Base-by-base conservation (phyloP, 1,139 yeast species). In the Starmera stellimalicola region DNA sequence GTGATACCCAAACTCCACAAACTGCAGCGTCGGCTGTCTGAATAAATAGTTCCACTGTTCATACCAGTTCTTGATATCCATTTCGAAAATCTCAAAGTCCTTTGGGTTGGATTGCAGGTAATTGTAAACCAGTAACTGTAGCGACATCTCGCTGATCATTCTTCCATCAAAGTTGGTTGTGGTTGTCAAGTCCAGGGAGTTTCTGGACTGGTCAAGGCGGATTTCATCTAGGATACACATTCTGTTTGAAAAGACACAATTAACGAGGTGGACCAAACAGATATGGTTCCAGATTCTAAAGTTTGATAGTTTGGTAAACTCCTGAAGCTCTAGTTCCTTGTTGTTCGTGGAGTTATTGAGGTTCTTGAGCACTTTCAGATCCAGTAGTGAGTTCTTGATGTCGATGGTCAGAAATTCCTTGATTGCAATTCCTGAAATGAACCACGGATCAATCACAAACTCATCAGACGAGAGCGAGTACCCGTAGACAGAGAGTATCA, bases 121-220 rank as follows among this genome's bases (percentile, higher is more conserved):
- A 38, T 70, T 72, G 53, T 81, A 81, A 2, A 82, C 64, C 14
- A 78, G 65, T 24, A 74, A 55, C 37, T 79, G 71, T 9, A 81
- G 64, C 15, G 77, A 72, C 34, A 81, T 77, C 54, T 83, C 94
- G 35, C 88, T 80, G 12, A 82, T 80, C 77, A 83, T 81, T 40
- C 94, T 59, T 11, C 87, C 88, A 51, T 83, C 94, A 50, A 83
- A 83, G 47, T 80, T 80, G 3, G 91, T 80, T 1, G 91, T 76
- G 30, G 73, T 65, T 2, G 77, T 66, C 26, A 79, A 59, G 27
- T 77, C 74, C 31, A 79, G 59, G 2, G 80, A 70, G 7, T 79
- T 66, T 16, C 74, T 66, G 38, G 87, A 77, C 43, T 74, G 70
- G 41, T 72, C 75, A 33, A 81, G 55, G 37, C 88, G 60, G 25